Percentiles rank a stretch among this genome's conserved stretches.
These are phyloP conservation scores for Hypoxylon sp. DNA, from an alignment of 2,329 filamentous ascomycete species.

Conservation along the genomic window DNA sequence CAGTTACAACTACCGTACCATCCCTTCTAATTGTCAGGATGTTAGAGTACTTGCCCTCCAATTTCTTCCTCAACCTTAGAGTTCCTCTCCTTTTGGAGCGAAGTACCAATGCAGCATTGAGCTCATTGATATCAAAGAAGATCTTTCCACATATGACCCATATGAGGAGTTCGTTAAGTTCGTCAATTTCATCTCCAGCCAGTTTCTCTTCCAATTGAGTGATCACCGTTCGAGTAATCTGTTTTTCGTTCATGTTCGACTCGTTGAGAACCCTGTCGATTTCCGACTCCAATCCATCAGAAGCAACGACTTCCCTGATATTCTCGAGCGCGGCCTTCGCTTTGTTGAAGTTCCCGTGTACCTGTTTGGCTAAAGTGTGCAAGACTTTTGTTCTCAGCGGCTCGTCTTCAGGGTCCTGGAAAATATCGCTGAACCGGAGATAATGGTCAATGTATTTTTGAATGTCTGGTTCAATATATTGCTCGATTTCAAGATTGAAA, in stretches of 20 bases:
- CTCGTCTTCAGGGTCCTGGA: slow-evolving; percentile 24
- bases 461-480: slow-evolving; percentile 17
- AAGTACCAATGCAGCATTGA: slow-evolving; percentile 26
- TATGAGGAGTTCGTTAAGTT: slow-evolving; percentile 32
- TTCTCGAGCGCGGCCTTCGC: slow-evolving; percentile 24
- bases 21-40: slow-evolving; percentile 17
- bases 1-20: slow-evolving; percentile 8
- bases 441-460: slow-evolving; percentile 17
- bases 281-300: slow-evolving; percentile 18
- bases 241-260: slow-evolving; percentile 19
- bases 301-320: slow-evolving; percentile 20
- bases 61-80: slow-evolving; percentile 22
- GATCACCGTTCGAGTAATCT: slow-evolving; percentile 16
- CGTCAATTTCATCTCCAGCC: slow-evolving; percentile 24
- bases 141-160: slow-evolving; percentile 25
- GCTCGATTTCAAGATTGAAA: slow-evolving; percentile 7
- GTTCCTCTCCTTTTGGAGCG: slow-evolving; percentile 18
- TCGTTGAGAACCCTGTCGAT: slow-evolving; percentile 15
- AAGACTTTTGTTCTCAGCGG: slow-evolving; percentile 9
- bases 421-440: slow-evolving; percentile 21
- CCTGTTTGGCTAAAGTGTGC: slow-evolving; percentile 11
- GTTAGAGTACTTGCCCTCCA: slow-evolving; percentile 24
- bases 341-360: slow-evolving; percentile 28
- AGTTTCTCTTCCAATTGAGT: slow-evolving; percentile 17
- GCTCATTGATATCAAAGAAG: slow-evolving; percentile 9